phyloP scores from a whole-genome alignment of 345 rosid genomes.

The Psidium guajava region DNA sequence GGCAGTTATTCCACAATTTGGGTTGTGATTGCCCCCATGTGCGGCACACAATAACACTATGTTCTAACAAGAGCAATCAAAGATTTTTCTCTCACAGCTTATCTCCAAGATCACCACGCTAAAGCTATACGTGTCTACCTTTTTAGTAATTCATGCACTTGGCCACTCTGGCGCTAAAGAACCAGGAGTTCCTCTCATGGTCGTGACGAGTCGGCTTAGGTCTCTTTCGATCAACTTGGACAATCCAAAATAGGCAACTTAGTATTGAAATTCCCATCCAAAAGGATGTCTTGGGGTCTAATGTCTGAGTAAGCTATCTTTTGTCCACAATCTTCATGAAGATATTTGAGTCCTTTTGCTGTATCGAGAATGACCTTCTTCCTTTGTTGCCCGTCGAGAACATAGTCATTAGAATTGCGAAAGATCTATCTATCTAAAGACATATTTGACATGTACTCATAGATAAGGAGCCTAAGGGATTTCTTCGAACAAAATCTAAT shows the following conservation, averaged over 20 bases:
- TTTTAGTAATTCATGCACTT: conserved; percentile 1
- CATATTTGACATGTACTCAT: conserved; percentile 14
- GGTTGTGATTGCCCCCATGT: too few relatives aligned
- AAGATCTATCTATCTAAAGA: conserved; percentile 20
- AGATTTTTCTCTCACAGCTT: conserved; percentile 8
- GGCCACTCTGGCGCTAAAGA: conserved; percentile 9
- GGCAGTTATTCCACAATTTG: too few relatives aligned
- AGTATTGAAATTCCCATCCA: conserved; percentile 1
- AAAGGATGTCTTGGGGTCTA: conserved; percentile 5
- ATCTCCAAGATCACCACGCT: conserved; percentile 20
- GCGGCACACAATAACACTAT: too few relatives aligned
- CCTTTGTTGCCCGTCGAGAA: conserved; percentile 12
- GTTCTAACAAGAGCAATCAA: too few relatives aligned
- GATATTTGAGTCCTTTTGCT: conserved; percentile 23
- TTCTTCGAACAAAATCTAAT: conserved; percentile 14
- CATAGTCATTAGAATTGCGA: not conserved
- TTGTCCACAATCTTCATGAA: conserved; percentile 15
- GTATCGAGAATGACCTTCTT: conserved; percentile 17
- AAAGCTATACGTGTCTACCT: conserved; percentile 17
- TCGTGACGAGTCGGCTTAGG: not conserved
- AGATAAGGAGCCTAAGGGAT: conserved; percentile 10
- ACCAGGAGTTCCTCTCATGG: conserved; percentile 8
- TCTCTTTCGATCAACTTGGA: conserved; percentile 7
- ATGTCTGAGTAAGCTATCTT: conserved; percentile 8
- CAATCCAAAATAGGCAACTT: conserved; percentile 9